Base-by-base conservation (phyloP, 1,139 yeast genomes). In the Geotrichum restrictum region DNA sequence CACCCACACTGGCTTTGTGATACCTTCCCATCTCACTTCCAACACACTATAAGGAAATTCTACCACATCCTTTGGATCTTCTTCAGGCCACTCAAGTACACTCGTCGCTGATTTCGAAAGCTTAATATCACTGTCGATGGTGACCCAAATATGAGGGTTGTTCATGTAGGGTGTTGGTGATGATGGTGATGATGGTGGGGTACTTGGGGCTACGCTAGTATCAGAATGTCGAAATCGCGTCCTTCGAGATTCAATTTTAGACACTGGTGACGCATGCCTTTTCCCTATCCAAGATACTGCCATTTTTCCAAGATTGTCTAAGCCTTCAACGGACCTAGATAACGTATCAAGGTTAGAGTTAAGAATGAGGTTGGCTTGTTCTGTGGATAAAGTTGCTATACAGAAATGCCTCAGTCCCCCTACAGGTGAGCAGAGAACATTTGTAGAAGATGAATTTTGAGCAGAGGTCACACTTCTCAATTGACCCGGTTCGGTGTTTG, bases 321-420 rank as follows among this genome's bases (percentile, higher is more conserved):
- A n/a, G 14, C 32, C 38, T 1, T 24, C 68, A 10, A 59, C 56
- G 4, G 56, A 48, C 3, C 61, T 59, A 18, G 65, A 59, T 6
- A 75, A 56, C 10, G 44, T 43, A 22, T 46, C 46, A 22, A 41
- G 45, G 31, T 51, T 41, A 10, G 45, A 21, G 14, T 36, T 19
- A 8, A 51, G 44, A n/a, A 51, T 34, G 5, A 31, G 16, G 34
- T 42, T 37, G 5, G 42, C 48, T 21, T 51, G 53, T 11, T 29
- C 33, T 2, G 38, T n/a, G 2, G 50, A 16, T 1, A 51, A 24
- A 1, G 60, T 54, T 13, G 74, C 66, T 42, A 71, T 65, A 1
- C 80, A 67, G 49, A 74, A 72, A 56, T 77, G 76, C 44, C 82
- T 69, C 32, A 78, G 59, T 0, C 82, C 82, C 29, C 82, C 82